Conservation (phyloP, 1,139 yeast genomes). For the Saccharomyces pastorianus region DNA sequence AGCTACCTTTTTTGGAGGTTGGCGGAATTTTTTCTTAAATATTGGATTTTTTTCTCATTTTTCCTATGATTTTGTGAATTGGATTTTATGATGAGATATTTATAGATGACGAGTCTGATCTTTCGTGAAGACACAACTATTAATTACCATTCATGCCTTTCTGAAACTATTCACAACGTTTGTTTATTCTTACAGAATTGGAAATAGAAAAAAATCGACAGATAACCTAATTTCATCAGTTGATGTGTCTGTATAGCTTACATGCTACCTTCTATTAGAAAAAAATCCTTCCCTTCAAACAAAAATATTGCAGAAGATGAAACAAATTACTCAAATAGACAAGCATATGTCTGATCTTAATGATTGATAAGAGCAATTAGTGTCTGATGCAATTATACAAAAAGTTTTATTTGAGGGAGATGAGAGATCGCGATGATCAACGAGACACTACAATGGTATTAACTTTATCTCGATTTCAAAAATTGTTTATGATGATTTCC, state of each 20-base stretch:
- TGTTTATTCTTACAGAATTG: neutral
- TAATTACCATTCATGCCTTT: conserved; percentile 93
- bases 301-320: conserved; percentile 51
- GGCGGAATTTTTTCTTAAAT: neutral
- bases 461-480: neutral
- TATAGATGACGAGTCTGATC: conserved; percentile 99
- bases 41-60: neutral
- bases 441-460: neutral
- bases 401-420: neutral
- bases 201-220: conserved; percentile 13
- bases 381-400: conserved; percentile 25
- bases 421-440: neutral
- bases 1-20: conserved; percentile 4
- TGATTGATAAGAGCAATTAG: conserved; percentile 24
- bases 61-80: neutral
- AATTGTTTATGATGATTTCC: conserved; percentile 77
- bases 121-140: conserved; percentile 80
- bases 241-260: conserved; percentile 11
- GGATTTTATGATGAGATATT: conserved; percentile 50
- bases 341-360: conserved; percentile 94
- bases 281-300: neutral
- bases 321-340: conserved; percentile 48
- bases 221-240: conserved; percentile 15
- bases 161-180: conserved; percentile 43
- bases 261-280: conserved; percentile 9